Conservation (phyloP, 2,329 filamentous ascomycete genomes). For the Scorias spongiosa region DNA sequence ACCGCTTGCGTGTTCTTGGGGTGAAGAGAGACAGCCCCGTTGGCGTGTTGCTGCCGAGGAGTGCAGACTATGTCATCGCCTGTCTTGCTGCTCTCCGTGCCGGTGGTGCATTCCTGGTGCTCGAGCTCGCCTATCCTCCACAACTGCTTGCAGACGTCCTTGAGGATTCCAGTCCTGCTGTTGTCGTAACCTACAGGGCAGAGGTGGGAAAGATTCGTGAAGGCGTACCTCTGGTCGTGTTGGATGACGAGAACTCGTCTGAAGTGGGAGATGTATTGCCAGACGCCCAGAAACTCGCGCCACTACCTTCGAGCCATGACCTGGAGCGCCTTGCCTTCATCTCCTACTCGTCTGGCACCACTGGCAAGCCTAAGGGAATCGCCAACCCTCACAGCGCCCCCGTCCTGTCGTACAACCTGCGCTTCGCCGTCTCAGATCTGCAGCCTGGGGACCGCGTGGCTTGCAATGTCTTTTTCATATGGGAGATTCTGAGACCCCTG, state of each 20-base stretch:
- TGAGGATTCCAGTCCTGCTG: conserved; percentile 55
- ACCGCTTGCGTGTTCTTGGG: conserved; percentile 48
- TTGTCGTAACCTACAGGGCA: conserved; percentile 52
- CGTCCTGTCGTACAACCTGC: conserved; percentile 56
- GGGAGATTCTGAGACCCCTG: conserved; percentile 67
- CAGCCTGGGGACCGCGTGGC: conserved; percentile 60
- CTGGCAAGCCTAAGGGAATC: conserved; percentile 67
- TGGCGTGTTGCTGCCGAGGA: conserved; percentile 59
- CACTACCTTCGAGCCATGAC: conserved; percentile 47
- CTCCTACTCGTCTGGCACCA: conserved; percentile 67
- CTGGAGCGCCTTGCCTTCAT: conserved; percentile 63
- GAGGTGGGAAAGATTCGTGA: conserved; percentile 52
- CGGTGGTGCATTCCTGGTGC: conserved; percentile 64
- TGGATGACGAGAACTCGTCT: conserved; percentile 34
- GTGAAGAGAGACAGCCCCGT: conserved; percentile 61
- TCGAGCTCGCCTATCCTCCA: conserved; percentile 65
- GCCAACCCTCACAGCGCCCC: conserved; percentile 63
- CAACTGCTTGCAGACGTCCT: conserved; percentile 61
- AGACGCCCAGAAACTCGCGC: conserved; percentile 7
- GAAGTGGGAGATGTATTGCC: conserved; percentile 19
- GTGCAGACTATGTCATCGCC: conserved; percentile 64
- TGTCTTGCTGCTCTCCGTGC: conserved; percentile 64
- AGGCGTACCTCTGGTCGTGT: conserved; percentile 46
- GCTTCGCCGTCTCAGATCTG: conserved; percentile 56
- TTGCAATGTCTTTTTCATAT: conserved; percentile 81